These are phyloP conservation scores for Monilinia laxa DNA, from an alignment of 2,329 filamentous ascomycete genomes.

Conservation along the genomic window DNA sequence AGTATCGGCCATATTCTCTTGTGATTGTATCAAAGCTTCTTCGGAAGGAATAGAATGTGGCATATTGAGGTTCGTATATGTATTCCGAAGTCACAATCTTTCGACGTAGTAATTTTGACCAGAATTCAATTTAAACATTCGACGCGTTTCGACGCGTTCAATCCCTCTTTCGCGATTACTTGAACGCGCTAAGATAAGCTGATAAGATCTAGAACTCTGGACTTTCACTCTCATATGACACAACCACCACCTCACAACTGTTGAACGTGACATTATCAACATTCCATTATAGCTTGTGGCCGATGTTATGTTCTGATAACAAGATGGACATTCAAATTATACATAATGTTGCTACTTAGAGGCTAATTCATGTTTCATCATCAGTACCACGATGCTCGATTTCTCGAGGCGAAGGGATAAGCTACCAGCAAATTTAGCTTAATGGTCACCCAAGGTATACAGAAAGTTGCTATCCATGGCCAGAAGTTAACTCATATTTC, in stretches of 20 bases:
- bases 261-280: too few species aligned
- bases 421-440: too few species aligned
- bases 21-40: conserved; percentile 39
- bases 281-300: too few species aligned
- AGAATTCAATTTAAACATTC: conserved; percentile 20
- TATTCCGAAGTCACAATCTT: not conserved
- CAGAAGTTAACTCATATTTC: too few species aligned
- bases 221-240: too few species aligned
- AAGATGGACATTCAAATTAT: not conserved
- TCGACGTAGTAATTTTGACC: not conserved
- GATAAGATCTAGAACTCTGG: conserved; percentile 1
- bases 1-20: conserved; percentile 41
- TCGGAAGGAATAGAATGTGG: conserved; percentile 47
- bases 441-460: too few species aligned
- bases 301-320: too few species aligned
- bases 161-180: not conserved
- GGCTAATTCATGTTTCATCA: too few species aligned
- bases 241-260: too few species aligned
- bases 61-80: conserved; percentile 40
- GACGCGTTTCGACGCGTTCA: conserved; percentile 20
- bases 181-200: conserved; percentile 21
- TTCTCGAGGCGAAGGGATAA: too few species aligned
- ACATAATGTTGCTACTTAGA: not conserved
- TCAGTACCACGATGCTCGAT: too few species aligned
- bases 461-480: too few species aligned